Evolutionary conservation across 2,329 filamentous ascomycete species (phyloP).

Genomic region (Gnomoniopsis sp.): DNA sequence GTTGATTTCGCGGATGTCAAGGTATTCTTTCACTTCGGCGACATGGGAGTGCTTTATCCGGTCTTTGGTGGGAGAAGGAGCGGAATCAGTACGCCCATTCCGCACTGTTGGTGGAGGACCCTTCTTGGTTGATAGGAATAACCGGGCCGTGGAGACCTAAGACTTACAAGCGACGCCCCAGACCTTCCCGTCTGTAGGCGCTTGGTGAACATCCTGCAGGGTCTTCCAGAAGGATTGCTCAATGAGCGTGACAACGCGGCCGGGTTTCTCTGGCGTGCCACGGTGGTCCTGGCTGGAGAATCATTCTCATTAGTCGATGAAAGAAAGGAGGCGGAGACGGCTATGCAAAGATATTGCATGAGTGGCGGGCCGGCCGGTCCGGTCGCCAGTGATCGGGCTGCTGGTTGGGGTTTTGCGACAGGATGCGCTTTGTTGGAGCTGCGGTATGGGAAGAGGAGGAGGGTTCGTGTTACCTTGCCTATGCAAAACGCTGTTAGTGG

Average conservation of each 20-base stretch:
- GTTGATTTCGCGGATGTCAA: conserved; percentile 96
- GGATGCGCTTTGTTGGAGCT: not conserved
- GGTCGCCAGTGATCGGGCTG: no score
- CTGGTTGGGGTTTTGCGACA: no score
- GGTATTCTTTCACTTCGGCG: conserved; percentile 77
- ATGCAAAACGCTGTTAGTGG: conserved; percentile 18
- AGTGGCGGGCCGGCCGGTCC: no score
- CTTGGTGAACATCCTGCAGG: conserved; percentile 64
- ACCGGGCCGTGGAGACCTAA: not conserved
- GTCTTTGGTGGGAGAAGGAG: conserved; percentile 33
- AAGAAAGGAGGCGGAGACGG: not conserved
- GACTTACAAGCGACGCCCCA: conserved; percentile 78
- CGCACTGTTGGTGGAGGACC: not conserved
- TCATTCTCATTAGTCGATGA: not conserved
- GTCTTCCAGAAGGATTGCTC: conserved; percentile 79
- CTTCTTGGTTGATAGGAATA: not conserved
- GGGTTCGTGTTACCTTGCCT: conserved; percentile 26
- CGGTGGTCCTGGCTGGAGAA: conserved; percentile 80
- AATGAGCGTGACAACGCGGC: conserved; percentile 90
- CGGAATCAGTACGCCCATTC: not conserved
- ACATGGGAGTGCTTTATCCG: conserved; percentile 72
- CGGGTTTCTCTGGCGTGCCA: conserved; percentile 82
- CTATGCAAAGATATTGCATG: not conserved
- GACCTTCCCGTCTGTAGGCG: conserved; percentile 58
- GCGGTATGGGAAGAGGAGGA: not conserved